Percentiles rank a stretch among this genome's conserved stretches.
Evolutionary conservation across 345 rosid species (phyloP).

Genomic region (Salix udensis): DNA sequence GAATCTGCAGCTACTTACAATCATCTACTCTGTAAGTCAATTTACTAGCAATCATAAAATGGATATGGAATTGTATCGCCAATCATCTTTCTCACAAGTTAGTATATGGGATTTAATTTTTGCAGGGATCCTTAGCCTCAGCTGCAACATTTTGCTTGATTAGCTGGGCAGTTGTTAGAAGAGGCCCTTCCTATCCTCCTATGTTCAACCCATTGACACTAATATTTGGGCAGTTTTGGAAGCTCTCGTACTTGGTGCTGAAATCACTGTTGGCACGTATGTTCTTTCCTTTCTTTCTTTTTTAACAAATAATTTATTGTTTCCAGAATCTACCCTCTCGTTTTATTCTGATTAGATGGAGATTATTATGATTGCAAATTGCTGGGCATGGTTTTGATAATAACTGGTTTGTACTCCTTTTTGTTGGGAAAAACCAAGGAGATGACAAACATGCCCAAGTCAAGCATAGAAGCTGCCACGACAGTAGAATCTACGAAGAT

Average conservation of each 20-base stretch:
- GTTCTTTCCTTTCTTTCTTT: background rate
- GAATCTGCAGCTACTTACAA: no score
- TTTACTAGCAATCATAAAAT: no score
- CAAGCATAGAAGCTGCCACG: background rate
- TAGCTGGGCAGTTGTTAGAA: slow-evolving; percentile 29
- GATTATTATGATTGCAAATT: slow-evolving; percentile 19
- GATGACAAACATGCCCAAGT: background rate
- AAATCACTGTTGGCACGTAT: slow-evolving; percentile 36
- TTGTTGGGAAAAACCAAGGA: slow-evolving; percentile 34
- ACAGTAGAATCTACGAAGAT: background rate
- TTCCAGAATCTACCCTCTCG: background rate
- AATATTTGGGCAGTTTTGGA: background rate
- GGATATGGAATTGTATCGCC: no score
- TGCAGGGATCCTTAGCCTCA: slow-evolving; percentile 42
- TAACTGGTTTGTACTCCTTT: slow-evolving; percentile 44
- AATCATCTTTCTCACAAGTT: no score
- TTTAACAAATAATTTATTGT: background rate
- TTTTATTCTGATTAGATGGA: background rate
- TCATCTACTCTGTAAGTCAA: no score
- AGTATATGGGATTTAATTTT: background rate
- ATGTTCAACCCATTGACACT: slow-evolving; percentile 35
- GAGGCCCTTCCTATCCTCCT: slow-evolving; percentile 50
- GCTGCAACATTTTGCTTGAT: slow-evolving; percentile 41
- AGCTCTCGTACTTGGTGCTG: slow-evolving; percentile 33
- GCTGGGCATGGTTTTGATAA: slow-evolving; percentile 33